Percentiles rank a stretch among this genome's conserved stretches.
Evolutionary conservation across 2,329 filamentous ascomycete species (phyloP).

Genomic region (Sordariomycetes sp.): DNA sequence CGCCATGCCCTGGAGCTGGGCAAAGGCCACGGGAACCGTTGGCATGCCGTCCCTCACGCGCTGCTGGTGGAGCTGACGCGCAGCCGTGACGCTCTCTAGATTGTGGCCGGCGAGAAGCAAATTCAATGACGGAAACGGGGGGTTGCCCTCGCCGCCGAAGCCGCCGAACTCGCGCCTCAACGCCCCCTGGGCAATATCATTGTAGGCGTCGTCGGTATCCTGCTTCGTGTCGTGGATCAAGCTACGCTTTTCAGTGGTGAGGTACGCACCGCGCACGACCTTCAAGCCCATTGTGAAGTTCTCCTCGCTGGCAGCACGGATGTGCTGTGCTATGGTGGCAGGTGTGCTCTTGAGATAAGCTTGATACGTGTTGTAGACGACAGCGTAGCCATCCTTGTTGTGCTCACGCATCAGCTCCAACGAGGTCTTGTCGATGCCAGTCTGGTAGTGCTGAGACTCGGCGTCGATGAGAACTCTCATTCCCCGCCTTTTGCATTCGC

Average conservation of each 20-base stretch:
- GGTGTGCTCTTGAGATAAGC: slow-evolving; percentile 42
- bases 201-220: slow-evolving; percentile 42
- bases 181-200: slow-evolving; percentile 35
- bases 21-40: slow-evolving; percentile 32
- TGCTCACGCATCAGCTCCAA: slow-evolving; percentile 25
- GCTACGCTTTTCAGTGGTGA: slow-evolving; percentile 35
- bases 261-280: slow-evolving; percentile 47
- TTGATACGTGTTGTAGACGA: slow-evolving; percentile 45
- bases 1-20: slow-evolving; percentile 48
- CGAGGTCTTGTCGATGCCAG: slow-evolving; percentile 21
- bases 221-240: slow-evolving; percentile 45
- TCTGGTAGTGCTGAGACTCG: slow-evolving; percentile 34
- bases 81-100: slow-evolving; percentile 26
- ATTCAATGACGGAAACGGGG: slow-evolving; percentile 32
- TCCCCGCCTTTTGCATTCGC: slow-evolving; percentile 23
- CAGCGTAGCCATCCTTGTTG: slow-evolving; percentile 23
- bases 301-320: slow-evolving; percentile 32
- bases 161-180: slow-evolving; percentile 32
- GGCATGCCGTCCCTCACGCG: slow-evolving; percentile 23
- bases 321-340: slow-evolving; percentile 30
- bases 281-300: slow-evolving; percentile 46
- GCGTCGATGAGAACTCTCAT: slow-evolving; percentile 36
- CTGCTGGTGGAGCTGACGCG: slow-evolving; percentile 31
- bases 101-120: slow-evolving; percentile 48
- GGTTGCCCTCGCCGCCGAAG: slow-evolving; percentile 24